Evolutionary conservation across 257 asterid genomes (phyloP).

Genomic region (Solanum clarkiae): DNA sequence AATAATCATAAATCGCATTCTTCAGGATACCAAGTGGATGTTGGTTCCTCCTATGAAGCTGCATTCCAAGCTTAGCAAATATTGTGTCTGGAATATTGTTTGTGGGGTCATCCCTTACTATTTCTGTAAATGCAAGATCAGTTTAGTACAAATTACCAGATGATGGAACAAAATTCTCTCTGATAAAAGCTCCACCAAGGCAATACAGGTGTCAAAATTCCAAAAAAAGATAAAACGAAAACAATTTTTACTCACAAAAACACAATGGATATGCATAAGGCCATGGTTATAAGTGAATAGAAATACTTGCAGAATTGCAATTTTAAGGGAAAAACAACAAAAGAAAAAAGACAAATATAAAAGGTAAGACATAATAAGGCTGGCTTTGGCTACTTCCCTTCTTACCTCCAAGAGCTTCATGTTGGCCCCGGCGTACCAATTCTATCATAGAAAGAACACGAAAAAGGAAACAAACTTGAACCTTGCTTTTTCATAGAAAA

Average conservation of each 20-base stretch:
- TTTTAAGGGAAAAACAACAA: background rate
- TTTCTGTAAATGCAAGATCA: constrained; percentile 37
- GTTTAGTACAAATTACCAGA: background rate
- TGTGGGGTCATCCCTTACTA: constrained; percentile 83
- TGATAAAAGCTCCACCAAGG: background rate
- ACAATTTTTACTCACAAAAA: background rate
- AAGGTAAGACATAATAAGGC: background rate
- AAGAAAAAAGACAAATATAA: background rate
- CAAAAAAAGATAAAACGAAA: background rate
- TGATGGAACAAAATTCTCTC: background rate
- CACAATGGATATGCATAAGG: background rate
- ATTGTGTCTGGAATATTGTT: constrained; percentile 86
- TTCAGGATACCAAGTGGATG: constrained; percentile 89
- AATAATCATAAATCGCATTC: constrained; percentile 77
- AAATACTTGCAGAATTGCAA: background rate
- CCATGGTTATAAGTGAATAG: background rate
- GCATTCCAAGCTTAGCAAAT: constrained; percentile 86
- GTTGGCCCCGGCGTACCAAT: background rate
- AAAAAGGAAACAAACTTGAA: background rate
- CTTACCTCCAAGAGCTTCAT: background rate
- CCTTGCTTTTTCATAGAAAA: background rate
- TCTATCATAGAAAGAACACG: background rate
- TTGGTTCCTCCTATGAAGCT: constrained; percentile 81
- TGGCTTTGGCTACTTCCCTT: background rate
- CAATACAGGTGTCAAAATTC: background rate